These are phyloP conservation scores for Cryptosporidium sp. DNA, from an alignment of 169 alveolate genomes.

Conservation along the genomic window DNA sequence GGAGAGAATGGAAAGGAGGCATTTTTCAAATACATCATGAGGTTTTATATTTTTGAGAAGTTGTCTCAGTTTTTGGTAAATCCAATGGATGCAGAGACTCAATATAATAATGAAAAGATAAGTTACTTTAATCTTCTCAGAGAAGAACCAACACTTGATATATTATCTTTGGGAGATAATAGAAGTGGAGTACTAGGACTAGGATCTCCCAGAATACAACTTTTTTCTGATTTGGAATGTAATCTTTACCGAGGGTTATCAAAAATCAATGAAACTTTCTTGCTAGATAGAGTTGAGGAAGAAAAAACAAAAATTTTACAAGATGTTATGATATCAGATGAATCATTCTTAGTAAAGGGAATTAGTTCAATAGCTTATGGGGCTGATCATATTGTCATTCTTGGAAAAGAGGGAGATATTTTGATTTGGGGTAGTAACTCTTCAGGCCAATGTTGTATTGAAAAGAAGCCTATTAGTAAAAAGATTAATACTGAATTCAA, in stretches of 20 bases:
- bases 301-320: slow-evolving; percentile 15
- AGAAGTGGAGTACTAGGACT: slow-evolving; percentile 38
- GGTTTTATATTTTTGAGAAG: slow-evolving; percentile 33
- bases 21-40: slow-evolving; percentile 14
- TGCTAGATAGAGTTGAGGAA: slow-evolving; percentile 9
- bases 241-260: slow-evolving; percentile 18
- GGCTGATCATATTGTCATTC: slow-evolving; percentile 17
- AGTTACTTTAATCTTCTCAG: slow-evolving; percentile 11
- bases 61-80: slow-evolving; percentile 3
- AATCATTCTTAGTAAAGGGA: neutral
- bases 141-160: neutral
- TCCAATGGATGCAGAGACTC: slow-evolving; percentile 4
- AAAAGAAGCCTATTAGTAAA: neutral
- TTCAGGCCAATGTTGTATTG: slow-evolving; percentile 50
- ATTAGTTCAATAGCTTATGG: slow-evolving; percentile 33
- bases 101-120: neutral
- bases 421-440: slow-evolving; percentile 60
- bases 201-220: slow-evolving; percentile 34
- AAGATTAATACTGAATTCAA: neutral
- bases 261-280: slow-evolving; percentile 2
- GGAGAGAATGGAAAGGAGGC: neutral
- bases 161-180: slow-evolving; percentile 46
- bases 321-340: slow-evolving; percentile 29
- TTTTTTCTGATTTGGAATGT: slow-evolving; percentile 48
- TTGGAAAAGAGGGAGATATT: slow-evolving; percentile 41